These are phyloP conservation scores for Schwanniomyces occidentalis DNA, from an alignment of 805 yeast species.

Conservation along the genomic window DNA sequence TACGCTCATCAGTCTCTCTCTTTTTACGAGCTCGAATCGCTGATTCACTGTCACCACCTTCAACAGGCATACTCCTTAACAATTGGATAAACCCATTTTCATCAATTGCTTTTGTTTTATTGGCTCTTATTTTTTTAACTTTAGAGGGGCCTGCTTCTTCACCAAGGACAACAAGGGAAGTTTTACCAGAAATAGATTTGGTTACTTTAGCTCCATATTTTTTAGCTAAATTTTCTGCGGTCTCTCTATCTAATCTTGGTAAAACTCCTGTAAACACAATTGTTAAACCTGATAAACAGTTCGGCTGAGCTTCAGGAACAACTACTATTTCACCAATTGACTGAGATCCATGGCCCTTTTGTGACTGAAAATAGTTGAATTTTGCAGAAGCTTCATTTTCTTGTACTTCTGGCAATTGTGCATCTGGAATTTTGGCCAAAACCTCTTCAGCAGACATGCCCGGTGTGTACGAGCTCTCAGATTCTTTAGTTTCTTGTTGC, in stretches of 20 bases:
- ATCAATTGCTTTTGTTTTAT: slow-evolving; percentile 75
- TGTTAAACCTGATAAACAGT: slow-evolving; percentile 85
- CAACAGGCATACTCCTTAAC: slow-evolving; percentile 78
- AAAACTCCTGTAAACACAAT: slow-evolving; percentile 92
- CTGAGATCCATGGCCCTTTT: slow-evolving; percentile 18
- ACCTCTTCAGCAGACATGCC: slow-evolving; percentile 52
- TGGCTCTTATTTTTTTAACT: slow-evolving; percentile 71
- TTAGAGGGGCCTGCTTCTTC: slow-evolving; percentile 98
- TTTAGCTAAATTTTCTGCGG: slow-evolving; percentile 74
- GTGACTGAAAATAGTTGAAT: slow-evolving; percentile 51
- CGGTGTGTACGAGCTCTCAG: slow-evolving; percentile 7
- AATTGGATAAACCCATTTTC: slow-evolving; percentile 84
- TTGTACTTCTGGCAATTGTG: slow-evolving; percentile 59
- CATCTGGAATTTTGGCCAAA: slow-evolving; percentile 69
- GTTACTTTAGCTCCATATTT: slow-evolving; percentile 91
- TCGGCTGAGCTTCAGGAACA: slow-evolving; percentile 79
- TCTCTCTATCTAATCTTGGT: slow-evolving; percentile 75
- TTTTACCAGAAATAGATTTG: slow-evolving; percentile 79
- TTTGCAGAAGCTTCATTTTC: slow-evolving; percentile 53
- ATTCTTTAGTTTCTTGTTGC: slow-evolving; percentile 5
- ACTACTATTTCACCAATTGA: slow-evolving; percentile 41
- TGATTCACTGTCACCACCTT: slow-evolving; percentile 82
- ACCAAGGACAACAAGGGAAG: slow-evolving; percentile 88
- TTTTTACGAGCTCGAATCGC: slow-evolving; percentile 75
- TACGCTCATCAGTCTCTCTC: slow-evolving; percentile 64